phyloP scores from a whole-genome alignment of 345 rosid genomes.

The Citrus mangshanensis region DNA sequence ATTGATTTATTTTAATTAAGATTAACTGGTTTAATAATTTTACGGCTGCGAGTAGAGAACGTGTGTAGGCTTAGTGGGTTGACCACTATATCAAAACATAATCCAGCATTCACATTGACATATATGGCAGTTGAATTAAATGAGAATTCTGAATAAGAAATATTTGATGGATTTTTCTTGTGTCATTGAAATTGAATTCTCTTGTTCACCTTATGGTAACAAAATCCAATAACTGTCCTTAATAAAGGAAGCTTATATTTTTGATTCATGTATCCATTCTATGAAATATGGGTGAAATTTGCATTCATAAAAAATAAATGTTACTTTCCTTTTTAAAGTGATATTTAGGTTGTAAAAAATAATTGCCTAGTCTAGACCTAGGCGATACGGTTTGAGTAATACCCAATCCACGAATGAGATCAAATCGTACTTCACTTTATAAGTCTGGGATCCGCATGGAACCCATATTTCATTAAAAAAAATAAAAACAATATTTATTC shows the following conservation, averaged over 20 bases:
- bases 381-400: too few relatives aligned
- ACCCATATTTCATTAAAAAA: rapidly evolving
- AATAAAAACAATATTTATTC: too few relatives aligned
- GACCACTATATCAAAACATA: neutral
- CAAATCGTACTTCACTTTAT: too few relatives aligned
- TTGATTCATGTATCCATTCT: neutral
- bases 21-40: neutral
- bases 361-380: too few relatives aligned
- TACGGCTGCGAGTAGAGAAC: neutral
- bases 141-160: neutral
- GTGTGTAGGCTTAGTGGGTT: neutral
- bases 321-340: too few relatives aligned
- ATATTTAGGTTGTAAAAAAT: too few relatives aligned
- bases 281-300: neutral
- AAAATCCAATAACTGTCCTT: neutral
- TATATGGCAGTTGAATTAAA: neutral
- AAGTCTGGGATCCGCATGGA: rapidly evolving
- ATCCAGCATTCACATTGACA: neutral
- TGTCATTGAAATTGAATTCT: neutral
- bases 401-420: too few relatives aligned
- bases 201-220: neutral
- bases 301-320: neutral
- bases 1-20: too few relatives aligned
- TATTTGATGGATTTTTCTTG: neutral
- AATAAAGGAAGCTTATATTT: neutral